A percentile compares a stretch with the other conserved stretches of the same genome.
Evolutionary conservation across 2,329 filamentous ascomycete genomes (phyloP).

Genomic region (Ceratocystiopsis minuta): DNA sequence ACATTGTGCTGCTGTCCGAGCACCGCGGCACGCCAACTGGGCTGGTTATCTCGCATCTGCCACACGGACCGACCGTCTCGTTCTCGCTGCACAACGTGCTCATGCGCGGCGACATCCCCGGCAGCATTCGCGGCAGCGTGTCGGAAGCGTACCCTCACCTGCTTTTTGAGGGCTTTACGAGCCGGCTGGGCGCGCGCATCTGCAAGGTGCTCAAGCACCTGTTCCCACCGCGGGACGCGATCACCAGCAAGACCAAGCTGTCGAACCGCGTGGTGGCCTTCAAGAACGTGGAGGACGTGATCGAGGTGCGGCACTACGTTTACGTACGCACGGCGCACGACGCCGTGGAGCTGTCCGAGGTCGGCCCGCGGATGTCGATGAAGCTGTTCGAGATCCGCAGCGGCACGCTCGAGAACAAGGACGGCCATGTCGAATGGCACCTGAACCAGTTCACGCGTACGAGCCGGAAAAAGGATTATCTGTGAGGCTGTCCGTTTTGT

Average conservation of each 20-base stretch:
- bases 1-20: conserved; percentile 78
- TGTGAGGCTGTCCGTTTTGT: conserved; percentile 30
- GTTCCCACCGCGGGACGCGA: conserved; percentile 72
- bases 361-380: conserved; percentile 96
- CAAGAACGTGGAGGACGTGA: conserved; percentile 82
- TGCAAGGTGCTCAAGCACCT: conserved; percentile 86
- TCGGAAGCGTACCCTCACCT: conserved; percentile 86
- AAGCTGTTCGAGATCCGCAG: conserved; percentile 80
- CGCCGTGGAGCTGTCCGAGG: conserved; percentile 73
- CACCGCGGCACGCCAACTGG: conserved; percentile 85
- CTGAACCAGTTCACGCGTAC: conserved; percentile 91
- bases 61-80: conserved; percentile 72
- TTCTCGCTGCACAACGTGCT: conserved; percentile 83
- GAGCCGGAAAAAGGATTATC: conserved; percentile 85
- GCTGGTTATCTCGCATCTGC: conserved; percentile 59
- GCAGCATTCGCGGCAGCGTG: conserved; percentile 69
- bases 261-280: conserved; percentile 85
- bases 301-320: conserved; percentile 77
- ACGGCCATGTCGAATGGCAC: conserved; percentile 92
- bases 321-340: conserved; percentile 74
- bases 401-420: conserved; percentile 83
- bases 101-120: conserved; percentile 80
- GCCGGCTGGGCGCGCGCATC: conserved; percentile 60
- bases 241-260: conserved; percentile 53
- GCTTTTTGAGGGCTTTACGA: conserved; percentile 86